A percentile compares a stretch with the other conserved stretches of the same genome.
These are phyloP conservation scores for Allium cepa DNA, from an alignment of 106 monocot species.

Conservation along the genomic window DNA sequence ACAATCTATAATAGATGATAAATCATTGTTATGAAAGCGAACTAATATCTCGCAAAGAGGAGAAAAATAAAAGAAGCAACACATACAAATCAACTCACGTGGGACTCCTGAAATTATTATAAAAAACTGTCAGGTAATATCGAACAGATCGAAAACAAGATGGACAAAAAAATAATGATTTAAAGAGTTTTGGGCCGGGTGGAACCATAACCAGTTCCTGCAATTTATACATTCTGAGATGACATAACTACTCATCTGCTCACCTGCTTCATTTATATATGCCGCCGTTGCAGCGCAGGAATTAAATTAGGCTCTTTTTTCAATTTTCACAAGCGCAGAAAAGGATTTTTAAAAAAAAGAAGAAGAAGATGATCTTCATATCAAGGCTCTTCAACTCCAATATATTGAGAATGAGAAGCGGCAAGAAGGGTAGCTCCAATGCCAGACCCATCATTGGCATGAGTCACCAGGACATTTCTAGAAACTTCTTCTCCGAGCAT, in stretches of 20 bases:
- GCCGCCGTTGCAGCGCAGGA: neutral
- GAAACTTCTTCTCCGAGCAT: conserved; percentile 59
- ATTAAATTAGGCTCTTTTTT: conserved; percentile 9
- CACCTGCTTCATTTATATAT: conserved; percentile 1
- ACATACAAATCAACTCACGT: too few relatives aligned
- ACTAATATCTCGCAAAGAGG: too few relatives aligned
- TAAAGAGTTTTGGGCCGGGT: too few relatives aligned
- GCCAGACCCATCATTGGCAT: conserved; percentile 89
- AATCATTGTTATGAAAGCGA: too few relatives aligned
- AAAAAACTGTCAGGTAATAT: too few relatives aligned
- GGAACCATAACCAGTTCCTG: conserved; percentile 1
- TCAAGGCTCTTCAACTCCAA: conserved; percentile 20
- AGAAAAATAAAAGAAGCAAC: too few relatives aligned
- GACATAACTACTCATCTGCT: conserved; percentile 3
- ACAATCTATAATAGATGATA: too few relatives aligned
- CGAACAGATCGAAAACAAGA: too few relatives aligned
- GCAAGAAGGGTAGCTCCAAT: conserved; percentile 87
- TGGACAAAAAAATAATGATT: too few relatives aligned
- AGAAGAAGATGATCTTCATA: neutral
- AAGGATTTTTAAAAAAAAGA: neutral
- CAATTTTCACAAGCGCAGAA: neutral
- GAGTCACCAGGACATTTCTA: conserved; percentile 26
- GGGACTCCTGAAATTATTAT: too few relatives aligned
- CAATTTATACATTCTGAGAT: conserved; percentile 9
- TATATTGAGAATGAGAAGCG: conserved; percentile 80